Conservation (phyloP, 768 basidiomycete genomes). For the Omphalotus guepiniiformis region DNA sequence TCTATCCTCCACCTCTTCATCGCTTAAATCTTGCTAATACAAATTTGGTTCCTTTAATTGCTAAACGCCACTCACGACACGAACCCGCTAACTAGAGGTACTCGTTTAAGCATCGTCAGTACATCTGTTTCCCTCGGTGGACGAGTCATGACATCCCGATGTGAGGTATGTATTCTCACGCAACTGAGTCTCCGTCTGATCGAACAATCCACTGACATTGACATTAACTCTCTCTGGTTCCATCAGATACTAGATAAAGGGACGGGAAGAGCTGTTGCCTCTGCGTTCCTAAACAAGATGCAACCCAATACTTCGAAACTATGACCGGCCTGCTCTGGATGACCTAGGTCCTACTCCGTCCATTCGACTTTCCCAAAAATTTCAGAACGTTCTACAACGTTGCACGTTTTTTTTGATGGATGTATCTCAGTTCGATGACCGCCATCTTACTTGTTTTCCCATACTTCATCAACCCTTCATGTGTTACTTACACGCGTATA, state of each 20-base stretch:
- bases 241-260: slow-evolving; percentile 55
- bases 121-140: slow-evolving; percentile 66
- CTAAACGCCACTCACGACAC: too few species aligned
- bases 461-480: too few species aligned
- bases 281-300: slow-evolving; percentile 71
- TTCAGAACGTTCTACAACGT: too few species aligned
- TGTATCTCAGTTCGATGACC: too few species aligned
- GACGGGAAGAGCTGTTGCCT: slow-evolving; percentile 56
- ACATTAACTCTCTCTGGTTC: neutral
- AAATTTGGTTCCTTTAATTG: slow-evolving; percentile 9
- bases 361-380: too few species aligned
- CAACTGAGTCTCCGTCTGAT: too few species aligned
- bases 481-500: too few species aligned
- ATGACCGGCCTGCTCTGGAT: too few species aligned
- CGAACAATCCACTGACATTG: neutral
- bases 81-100: slow-evolving; percentile 51
- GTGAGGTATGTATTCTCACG: slow-evolving; percentile 47
- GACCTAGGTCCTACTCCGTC: too few species aligned
- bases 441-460: too few species aligned
- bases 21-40: neutral
- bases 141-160: slow-evolving; percentile 65
- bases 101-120: slow-evolving; percentile 53
- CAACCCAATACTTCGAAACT: slow-evolving; percentile 53
- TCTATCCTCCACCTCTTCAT: slow-evolving; percentile 8
- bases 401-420: too few species aligned